Evolutionary conservation across 495 filamentous ascomycete genomes (phyloP).

Genomic region (Monascus purpureus): DNA sequence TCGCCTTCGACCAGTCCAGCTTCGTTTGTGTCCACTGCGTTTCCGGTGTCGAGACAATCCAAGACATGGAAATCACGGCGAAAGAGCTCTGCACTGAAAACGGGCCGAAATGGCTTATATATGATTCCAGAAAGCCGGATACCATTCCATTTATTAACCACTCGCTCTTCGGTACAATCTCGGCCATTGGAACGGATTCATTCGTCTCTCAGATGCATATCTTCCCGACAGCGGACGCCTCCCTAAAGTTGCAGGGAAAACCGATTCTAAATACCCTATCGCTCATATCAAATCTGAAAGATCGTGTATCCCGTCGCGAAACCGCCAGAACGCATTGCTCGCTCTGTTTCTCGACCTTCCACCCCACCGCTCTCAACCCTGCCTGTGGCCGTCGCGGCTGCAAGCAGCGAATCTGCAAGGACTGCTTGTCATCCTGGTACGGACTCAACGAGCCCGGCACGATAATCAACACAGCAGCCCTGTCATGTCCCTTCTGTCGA

Average conservation of each 20-base stretch:
- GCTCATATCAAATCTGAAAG: constrained; percentile 16
- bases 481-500: constrained; percentile 30
- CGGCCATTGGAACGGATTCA: constrained; percentile 10
- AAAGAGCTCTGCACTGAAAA: constrained; percentile 19
- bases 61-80: constrained; percentile 16
- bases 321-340: constrained; percentile 18
- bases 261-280: constrained; percentile 19
- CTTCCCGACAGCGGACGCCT: constrained; percentile 10
- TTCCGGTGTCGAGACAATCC: constrained; percentile 13
- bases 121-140: constrained; percentile 14
- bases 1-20: constrained; percentile 6
- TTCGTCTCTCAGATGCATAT: constrained; percentile 20
- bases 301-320: constrained; percentile 17
- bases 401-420: constrained; percentile 10
- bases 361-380: constrained; percentile 7
- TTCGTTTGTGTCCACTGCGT: constrained; percentile 26
- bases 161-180: constrained; percentile 23
- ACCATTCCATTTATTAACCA: constrained; percentile 23
- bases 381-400: constrained; percentile 16
- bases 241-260: constrained; percentile 21
- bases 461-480: constrained; percentile 26
- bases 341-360: constrained; percentile 22
- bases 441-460: constrained; percentile 13
- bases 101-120: constrained; percentile 21
- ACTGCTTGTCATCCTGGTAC: constrained; percentile 11